Conservation (phyloP, 306 rosid species). For the Sicyos edulis region DNA sequence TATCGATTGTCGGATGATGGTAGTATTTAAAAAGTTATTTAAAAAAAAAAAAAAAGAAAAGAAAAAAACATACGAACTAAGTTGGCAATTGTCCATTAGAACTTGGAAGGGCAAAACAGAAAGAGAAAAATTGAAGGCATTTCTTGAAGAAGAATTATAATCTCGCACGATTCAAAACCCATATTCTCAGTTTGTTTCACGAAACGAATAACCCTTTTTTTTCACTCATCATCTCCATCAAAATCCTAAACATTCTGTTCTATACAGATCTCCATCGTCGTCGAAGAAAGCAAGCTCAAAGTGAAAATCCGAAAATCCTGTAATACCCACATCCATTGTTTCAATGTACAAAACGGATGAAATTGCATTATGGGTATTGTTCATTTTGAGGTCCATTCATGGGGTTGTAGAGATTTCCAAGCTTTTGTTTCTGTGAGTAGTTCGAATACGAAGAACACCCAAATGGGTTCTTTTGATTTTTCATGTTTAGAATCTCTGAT, state of each 20-base stretch:
- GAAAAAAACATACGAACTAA: too few relatives aligned
- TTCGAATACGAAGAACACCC: slow-evolving; percentile 15
- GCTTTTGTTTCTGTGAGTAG: slow-evolving; percentile 13
- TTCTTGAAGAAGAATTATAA: neutral
- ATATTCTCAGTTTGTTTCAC: slow-evolving; percentile 13
- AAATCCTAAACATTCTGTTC: slow-evolving; percentile 25
- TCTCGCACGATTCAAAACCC: slow-evolving; percentile 17
- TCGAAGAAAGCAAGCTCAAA: slow-evolving; percentile 15
- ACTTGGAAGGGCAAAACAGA: too few relatives aligned
- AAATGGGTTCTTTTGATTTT: slow-evolving; percentile 28
- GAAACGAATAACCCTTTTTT: slow-evolving; percentile 34
- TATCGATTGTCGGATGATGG: too few relatives aligned
- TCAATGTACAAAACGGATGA: slow-evolving; percentile 13
- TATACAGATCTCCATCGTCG: slow-evolving; percentile 14
- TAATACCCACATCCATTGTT: slow-evolving; percentile 23
- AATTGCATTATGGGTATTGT: slow-evolving; percentile 23
- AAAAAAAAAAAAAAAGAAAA: too few relatives aligned
- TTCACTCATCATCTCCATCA: slow-evolving; percentile 14
- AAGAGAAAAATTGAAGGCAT: too few relatives aligned
- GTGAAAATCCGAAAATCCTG: slow-evolving; percentile 18
- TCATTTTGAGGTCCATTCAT: neutral
- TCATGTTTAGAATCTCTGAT: slow-evolving; percentile 20
- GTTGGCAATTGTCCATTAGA: too few relatives aligned
- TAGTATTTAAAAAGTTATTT: too few relatives aligned
- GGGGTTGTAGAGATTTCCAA: slow-evolving; percentile 1